Conservation (phyloP, 306 rosid genomes). For the Glycine latifolia region DNA sequence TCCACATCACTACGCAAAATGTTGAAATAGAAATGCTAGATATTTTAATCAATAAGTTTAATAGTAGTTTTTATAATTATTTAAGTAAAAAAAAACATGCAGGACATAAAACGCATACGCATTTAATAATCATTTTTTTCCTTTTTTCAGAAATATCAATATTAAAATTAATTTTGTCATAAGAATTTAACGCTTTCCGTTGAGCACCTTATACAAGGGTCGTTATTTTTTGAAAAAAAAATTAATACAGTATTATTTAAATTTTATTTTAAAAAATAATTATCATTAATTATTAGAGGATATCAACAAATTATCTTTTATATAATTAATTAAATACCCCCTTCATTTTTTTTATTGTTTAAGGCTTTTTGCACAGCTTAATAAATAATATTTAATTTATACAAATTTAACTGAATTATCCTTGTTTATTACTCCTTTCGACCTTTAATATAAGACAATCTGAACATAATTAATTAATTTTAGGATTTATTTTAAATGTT, state of each 20-base stretch:
- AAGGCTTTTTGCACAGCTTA: too few relatives aligned
- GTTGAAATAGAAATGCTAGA: constrained; percentile 2
- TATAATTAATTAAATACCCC: not conserved
- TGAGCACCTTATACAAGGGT: not conserved
- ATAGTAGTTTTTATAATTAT: not conserved
- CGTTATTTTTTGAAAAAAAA: too few relatives aligned
- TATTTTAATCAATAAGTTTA: not conserved
- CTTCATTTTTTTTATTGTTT: too few relatives aligned
- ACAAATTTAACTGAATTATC: too few relatives aligned
- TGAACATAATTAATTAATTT: too few relatives aligned
- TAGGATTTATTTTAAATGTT: too few relatives aligned
- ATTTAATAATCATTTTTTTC: not conserved
- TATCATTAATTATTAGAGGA: not conserved
- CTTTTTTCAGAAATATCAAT: not conserved
- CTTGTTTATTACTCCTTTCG: too few relatives aligned
- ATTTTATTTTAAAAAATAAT: not conserved
- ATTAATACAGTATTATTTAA: too few relatives aligned
- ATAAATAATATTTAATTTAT: too few relatives aligned
- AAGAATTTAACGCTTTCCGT: not conserved
- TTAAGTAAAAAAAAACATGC: not conserved
- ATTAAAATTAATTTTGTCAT: not conserved
- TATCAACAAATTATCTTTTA: not conserved
- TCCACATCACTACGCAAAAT: constrained; percentile 4
- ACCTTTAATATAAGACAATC: too few relatives aligned
- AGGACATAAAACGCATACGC: not conserved